Conservation (phyloP, 1,284 basidiomycete genomes). For the Wallemia hederae region DNA sequence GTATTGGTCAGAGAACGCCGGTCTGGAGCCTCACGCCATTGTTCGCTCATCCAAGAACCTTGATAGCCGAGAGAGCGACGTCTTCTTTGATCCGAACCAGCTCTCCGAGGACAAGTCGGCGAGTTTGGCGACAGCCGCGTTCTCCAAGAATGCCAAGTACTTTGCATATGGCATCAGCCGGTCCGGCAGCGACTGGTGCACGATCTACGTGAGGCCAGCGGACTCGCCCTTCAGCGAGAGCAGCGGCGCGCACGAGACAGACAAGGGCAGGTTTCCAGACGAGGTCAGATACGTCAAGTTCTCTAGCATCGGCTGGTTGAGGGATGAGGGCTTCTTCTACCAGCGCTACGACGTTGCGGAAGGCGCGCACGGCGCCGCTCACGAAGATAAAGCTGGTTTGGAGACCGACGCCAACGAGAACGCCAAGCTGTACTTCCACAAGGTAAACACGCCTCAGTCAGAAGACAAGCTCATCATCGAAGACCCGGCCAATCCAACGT, state of each 20-base stretch:
- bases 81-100: conserved; percentile 50
- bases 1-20: conserved; percentile 36
- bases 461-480: conserved; percentile 35
- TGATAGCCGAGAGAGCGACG: conserved; percentile 23
- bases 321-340: conserved; percentile 55
- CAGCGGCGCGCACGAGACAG: conserved; percentile 17
- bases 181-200: conserved; percentile 44
- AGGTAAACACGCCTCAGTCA: conserved; percentile 37
- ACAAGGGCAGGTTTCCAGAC: conserved; percentile 29
- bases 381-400: conserved; percentile 20
- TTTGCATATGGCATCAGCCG: conserved; percentile 17
- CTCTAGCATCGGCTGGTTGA: conserved; percentile 36
- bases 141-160: conserved; percentile 35
- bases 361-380: background rate
- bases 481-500: conserved; percentile 31
- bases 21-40: conserved; percentile 27
- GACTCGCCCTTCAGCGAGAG: conserved; percentile 25
- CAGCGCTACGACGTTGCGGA: conserved; percentile 17
- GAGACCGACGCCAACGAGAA: conserved; percentile 34
- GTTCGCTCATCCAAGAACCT: conserved; percentile 31
- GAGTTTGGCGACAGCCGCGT: conserved; percentile 27
- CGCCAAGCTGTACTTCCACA: conserved; percentile 45
- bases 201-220: conserved; percentile 34
- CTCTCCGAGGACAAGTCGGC: conserved; percentile 43
- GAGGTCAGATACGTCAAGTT: conserved; percentile 47